phyloP scores from a whole-genome alignment of 495 filamentous ascomycete species.

The Penicillium cosmopolitanum region DNA sequence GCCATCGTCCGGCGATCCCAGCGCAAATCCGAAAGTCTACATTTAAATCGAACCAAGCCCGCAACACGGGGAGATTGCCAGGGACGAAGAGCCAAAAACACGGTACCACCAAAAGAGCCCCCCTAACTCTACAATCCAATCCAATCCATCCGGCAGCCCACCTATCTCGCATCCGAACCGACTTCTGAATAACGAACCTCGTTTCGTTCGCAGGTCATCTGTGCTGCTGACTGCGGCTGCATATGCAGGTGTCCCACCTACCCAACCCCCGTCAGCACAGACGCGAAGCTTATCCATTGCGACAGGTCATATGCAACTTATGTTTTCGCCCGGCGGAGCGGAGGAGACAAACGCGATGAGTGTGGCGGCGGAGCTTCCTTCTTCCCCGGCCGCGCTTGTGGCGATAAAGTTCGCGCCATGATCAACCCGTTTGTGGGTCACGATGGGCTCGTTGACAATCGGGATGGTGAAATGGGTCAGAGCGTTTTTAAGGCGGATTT shows the following conservation, averaged over 20 bases:
- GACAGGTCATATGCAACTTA: slow-evolving; percentile 7
- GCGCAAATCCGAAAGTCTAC: not conserved
- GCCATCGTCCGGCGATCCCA: not conserved
- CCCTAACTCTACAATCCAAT: not conserved
- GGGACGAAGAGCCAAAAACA: not conserved
- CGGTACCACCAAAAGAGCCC: not conserved
- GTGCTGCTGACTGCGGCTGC: slow-evolving; percentile 5
- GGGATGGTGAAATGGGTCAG: slow-evolving; percentile 15
- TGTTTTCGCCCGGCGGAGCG: not conserved
- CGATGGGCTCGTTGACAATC: not conserved
- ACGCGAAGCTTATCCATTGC: slow-evolving; percentile 5
- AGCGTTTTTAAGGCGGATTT: slow-evolving; percentile 21
- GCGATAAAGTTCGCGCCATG: slow-evolving; percentile 8
- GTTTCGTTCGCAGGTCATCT: not conserved
- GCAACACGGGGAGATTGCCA: slow-evolving; percentile 16
- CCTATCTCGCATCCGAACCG: not conserved
- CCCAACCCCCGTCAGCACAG: not conserved
- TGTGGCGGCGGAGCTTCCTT: not conserved
- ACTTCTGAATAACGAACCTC: not conserved
- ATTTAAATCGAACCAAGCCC: slow-evolving; percentile 19
- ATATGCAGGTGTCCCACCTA: slow-evolving; percentile 4
- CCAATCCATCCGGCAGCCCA: not conserved
- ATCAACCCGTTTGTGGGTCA: slow-evolving; percentile 21
- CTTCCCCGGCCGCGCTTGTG: slow-evolving; percentile 7
- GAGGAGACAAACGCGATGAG: slow-evolving; percentile 9